phyloP scores from a whole-genome alignment of 2,329 filamentous ascomycete species.

The Pseudogymnoascus destructans region DNA sequence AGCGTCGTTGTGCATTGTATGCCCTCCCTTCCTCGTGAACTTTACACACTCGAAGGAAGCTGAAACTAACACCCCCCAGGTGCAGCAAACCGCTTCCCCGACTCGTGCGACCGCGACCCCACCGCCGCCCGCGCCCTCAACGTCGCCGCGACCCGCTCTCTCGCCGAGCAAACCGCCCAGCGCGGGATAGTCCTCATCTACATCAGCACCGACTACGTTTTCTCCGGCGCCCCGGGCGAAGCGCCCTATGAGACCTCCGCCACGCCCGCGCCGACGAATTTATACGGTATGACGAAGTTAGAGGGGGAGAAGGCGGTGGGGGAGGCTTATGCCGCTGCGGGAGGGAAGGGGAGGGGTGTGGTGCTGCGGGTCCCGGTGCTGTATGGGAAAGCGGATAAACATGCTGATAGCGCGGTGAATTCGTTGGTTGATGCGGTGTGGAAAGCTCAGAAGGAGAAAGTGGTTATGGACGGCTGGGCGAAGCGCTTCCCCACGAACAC shows the following conservation, averaged over 20 bases:
- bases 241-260: slow-evolving; percentile 65
- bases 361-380: slow-evolving; percentile 72
- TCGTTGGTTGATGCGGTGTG: slow-evolving; percentile 63
- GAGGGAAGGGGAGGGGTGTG: slow-evolving; percentile 43
- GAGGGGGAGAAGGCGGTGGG: slow-evolving; percentile 60
- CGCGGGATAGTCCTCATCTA: slow-evolving; percentile 56
- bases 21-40: slow-evolving; percentile 20
- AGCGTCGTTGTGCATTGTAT: slow-evolving; percentile 70
- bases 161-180: slow-evolving; percentile 53
- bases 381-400: slow-evolving; percentile 61
- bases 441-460: slow-evolving; percentile 51
- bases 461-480: slow-evolving; percentile 80
- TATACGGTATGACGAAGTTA: slow-evolving; percentile 63
- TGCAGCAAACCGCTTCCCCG: slow-evolving; percentile 77
- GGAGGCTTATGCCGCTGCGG: slow-evolving; percentile 39
- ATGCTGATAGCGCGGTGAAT: slow-evolving; percentile 72
- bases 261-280: slow-evolving; percentile 56
- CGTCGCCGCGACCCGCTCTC: slow-evolving; percentile 51
- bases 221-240: slow-evolving; percentile 60
- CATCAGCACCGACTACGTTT: slow-evolving; percentile 75
- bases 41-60: background rate
- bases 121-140: slow-evolving; percentile 62
- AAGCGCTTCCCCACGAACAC: slow-evolving; percentile 80
- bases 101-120: slow-evolving; percentile 71
- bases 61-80: slow-evolving; percentile 34